Conservation (phyloP, 768 basidiomycete species). For the Suillus placidus region DNA sequence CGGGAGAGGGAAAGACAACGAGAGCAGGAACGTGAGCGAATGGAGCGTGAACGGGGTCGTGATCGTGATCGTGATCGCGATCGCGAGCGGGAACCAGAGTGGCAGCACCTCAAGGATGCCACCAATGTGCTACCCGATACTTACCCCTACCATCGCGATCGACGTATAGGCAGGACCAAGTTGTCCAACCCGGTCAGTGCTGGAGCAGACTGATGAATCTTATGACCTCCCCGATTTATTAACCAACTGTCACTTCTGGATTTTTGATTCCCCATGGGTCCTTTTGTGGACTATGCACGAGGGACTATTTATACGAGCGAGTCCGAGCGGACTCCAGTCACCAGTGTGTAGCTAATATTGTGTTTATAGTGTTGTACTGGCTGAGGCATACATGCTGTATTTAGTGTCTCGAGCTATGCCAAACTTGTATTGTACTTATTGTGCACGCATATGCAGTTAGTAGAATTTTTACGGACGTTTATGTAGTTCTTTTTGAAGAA, state of each 20-base stretch:
- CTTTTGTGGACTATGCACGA: not conserved
- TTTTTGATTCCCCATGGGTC: not conserved
- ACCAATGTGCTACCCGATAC: slow-evolving; percentile 27
- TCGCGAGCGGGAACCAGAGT: slow-evolving; percentile 25
- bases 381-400: not conserved
- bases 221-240: not conserved
- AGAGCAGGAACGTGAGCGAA: slow-evolving; percentile 34
- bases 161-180: slow-evolving; percentile 22
- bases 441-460: not conserved
- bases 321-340: not conserved
- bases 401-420: not conserved
- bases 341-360: not conserved
- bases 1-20: slow-evolving; percentile 34
- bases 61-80: slow-evolving; percentile 17
- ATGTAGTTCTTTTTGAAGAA: not conserved
- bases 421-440: slow-evolving; percentile 5
- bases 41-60: slow-evolving; percentile 20
- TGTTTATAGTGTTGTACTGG: slow-evolving; percentile 5
- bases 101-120: slow-evolving; percentile 28
- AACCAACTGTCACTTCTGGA: slow-evolving; percentile 3
- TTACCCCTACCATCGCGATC: slow-evolving; percentile 22
- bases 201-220: slow-evolving; percentile 14
- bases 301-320: not conserved
- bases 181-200: slow-evolving; percentile 14
- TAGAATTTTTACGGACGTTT: not conserved